Evolutionary conservation across 441 rosid genomes (phyloP).

Genomic region (Pelargonium citronellum): DNA sequence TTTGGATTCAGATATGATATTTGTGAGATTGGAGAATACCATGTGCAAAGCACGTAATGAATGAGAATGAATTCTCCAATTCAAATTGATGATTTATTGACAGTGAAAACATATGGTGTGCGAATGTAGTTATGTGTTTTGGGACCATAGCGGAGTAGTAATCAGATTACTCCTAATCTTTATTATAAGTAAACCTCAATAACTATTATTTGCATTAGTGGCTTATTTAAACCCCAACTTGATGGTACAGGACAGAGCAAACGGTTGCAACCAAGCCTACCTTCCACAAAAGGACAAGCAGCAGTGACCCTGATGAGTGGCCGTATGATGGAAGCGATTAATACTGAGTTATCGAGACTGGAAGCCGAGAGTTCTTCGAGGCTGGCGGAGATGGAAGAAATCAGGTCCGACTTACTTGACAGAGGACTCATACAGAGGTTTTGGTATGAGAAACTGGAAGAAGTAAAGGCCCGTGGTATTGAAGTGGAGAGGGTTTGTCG

Average conservation of each 20-base stretch:
- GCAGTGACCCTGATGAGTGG: slow-evolving; percentile 79
- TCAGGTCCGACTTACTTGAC: slow-evolving; percentile 55
- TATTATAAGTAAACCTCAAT: not conserved
- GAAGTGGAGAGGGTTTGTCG: slow-evolving; percentile 45
- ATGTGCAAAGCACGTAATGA: too few species aligned
- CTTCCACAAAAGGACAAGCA: slow-evolving; percentile 74
- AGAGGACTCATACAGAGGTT: slow-evolving; percentile 55
- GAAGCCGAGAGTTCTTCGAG: slow-evolving; percentile 52
- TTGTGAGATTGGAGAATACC: too few species aligned
- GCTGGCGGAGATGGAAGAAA: slow-evolving; percentile 55
- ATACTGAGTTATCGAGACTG: slow-evolving; percentile 50
- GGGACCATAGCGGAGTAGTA: too few species aligned
- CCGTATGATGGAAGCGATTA: slow-evolving; percentile 55
- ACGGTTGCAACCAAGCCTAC: slow-evolving; percentile 76
- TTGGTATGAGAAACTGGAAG: slow-evolving; percentile 61
- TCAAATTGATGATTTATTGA: too few species aligned
- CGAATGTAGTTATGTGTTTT: too few species aligned
- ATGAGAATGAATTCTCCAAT: too few species aligned
- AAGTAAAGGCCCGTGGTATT: slow-evolving; percentile 42
- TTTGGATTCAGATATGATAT: too few species aligned
- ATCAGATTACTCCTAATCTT: too few species aligned
- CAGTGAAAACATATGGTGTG: too few species aligned
- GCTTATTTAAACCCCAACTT: too few species aligned
- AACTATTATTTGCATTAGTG: not conserved
- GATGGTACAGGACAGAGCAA: slow-evolving; percentile 57